These are phyloP conservation scores for Daldinia eschscholtzii DNA, from an alignment of 2,329 filamentous ascomycete species.

Conservation along the genomic window DNA sequence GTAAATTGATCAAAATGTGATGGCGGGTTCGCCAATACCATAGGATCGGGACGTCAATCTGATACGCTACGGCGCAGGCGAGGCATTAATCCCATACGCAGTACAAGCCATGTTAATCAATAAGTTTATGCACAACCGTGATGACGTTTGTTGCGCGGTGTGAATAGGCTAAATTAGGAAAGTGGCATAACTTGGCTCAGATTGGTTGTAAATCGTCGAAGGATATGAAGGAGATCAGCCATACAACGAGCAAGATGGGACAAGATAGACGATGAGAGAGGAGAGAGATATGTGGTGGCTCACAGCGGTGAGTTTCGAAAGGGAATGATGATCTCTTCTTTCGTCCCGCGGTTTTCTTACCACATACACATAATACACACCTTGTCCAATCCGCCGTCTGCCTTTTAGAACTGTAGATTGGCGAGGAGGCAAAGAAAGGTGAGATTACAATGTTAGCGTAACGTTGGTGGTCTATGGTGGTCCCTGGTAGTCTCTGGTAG, in stretches of 20 bases:
- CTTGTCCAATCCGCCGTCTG: constrained; percentile 7
- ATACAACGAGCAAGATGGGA: constrained; percentile 24
- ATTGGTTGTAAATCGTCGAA: constrained; percentile 40
- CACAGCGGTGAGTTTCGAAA: constrained; percentile 49
- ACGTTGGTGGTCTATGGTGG: neutral
- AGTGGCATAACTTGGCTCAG: constrained; percentile 32
- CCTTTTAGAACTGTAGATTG: constrained; percentile 16
- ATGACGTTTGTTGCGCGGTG: constrained; percentile 44
- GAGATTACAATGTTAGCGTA: neutral
- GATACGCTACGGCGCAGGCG: constrained; percentile 27
- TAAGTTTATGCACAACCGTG: constrained; percentile 37
- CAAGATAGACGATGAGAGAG: neutral
- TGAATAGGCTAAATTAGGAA: constrained; percentile 44
- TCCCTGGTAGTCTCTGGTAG: neutral
- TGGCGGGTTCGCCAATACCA: constrained; percentile 29
- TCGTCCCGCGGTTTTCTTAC: constrained; percentile 28
- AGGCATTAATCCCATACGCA: constrained; percentile 34
- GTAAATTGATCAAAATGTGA: constrained; percentile 8
- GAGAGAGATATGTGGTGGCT: constrained; percentile 28
- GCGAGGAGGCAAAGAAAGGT: constrained; percentile 9
- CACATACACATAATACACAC: constrained; percentile 12
- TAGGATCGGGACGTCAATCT: constrained; percentile 26
- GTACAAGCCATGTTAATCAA: constrained; percentile 38
- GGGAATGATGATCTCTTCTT: constrained; percentile 21
- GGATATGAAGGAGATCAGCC: constrained; percentile 33